Evolutionary conservation across 768 basidiomycete species (phyloP).

Genomic region (Neoboletus magnificus): DNA sequence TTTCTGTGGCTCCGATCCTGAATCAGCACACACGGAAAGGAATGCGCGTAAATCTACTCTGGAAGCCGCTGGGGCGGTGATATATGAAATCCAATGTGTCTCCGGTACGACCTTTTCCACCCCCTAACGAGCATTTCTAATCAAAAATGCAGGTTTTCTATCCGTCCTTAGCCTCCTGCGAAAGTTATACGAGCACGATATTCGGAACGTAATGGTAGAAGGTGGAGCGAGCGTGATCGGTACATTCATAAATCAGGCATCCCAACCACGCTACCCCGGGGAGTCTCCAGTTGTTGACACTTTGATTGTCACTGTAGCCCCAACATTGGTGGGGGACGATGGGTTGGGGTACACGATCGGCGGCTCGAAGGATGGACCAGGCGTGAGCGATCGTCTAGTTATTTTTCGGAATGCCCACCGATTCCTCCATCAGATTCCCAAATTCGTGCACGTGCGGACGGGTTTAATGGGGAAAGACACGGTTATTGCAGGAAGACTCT

Average conservation of each 20-base stretch:
- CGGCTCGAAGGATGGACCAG: conserved; percentile 12
- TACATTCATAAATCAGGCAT: conserved; percentile 34
- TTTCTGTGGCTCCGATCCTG: conserved; percentile 40
- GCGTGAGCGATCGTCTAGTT: conserved; percentile 6
- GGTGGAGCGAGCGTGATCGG: conserved; percentile 84
- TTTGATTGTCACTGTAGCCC: conserved; percentile 83
- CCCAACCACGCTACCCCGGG: conserved; percentile 1
- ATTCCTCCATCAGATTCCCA: conserved; percentile 17
- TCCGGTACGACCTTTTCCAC: conserved; percentile 32
- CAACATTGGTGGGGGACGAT: conserved; percentile 71
- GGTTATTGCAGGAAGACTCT: conserved; percentile 28
- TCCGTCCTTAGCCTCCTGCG: conserved; percentile 49
- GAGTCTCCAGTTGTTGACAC: conserved; percentile 52
- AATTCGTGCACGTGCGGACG: conserved; percentile 28
- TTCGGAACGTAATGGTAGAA: conserved; percentile 89
- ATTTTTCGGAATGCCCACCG: background rate
- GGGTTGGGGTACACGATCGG: conserved; percentile 56
- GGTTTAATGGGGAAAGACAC: conserved; percentile 32
- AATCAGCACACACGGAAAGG: conserved; percentile 12
- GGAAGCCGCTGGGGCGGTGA: conserved; percentile 61
- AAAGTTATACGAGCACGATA: conserved; percentile 50
- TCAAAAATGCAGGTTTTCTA: conserved; percentile 32
- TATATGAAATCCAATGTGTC: conserved; percentile 49
- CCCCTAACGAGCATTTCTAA: background rate
- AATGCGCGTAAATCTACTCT: conserved; percentile 43